A percentile compares a stretch with the other conserved stretches of the same genome.
Conservation (phyloP, 371 early-diverging fungal species). For the Mucor circinelloides region DNA sequence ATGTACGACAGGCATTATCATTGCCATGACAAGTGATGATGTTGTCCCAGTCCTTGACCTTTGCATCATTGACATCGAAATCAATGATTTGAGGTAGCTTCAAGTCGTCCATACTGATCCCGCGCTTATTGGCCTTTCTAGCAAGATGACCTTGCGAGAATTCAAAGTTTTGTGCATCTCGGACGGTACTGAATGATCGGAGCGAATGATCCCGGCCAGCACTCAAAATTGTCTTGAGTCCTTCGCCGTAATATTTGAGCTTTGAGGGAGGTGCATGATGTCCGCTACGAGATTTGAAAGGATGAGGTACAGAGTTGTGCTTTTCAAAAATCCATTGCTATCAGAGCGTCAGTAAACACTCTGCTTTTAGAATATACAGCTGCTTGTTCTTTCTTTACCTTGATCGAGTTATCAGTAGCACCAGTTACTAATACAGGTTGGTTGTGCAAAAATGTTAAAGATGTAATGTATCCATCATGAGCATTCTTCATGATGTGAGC, state of each 20-base stretch:
- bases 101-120: constrained; percentile 63
- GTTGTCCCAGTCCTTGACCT: constrained; percentile 89
- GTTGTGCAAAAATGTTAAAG: constrained; percentile 76
- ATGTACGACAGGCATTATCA: constrained; percentile 72
- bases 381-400: constrained; percentile 43
- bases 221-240: constrained; percentile 73
- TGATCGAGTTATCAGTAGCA: constrained; percentile 91
- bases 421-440: constrained; percentile 88
- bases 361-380: background rate
- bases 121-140: constrained; percentile 66
- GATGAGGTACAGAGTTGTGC: constrained; percentile 75
- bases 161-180: constrained; percentile 83
- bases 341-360: background rate
- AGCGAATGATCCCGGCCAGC: constrained; percentile 85
- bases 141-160: constrained; percentile 75
- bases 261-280: constrained; percentile 85
- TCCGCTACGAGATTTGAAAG: constrained; percentile 82
- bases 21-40: constrained; percentile 85
- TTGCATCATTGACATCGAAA: constrained; percentile 66
- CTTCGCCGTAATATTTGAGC: constrained; percentile 74
- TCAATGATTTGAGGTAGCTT: constrained; percentile 76
- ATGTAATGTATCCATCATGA: constrained; percentile 78
- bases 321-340: constrained; percentile 95
- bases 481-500: constrained; percentile 80
- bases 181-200: constrained; percentile 79